Conservation (phyloP, 2,329 filamentous ascomycete genomes). For the Sclerotinia nivalis region DNA sequence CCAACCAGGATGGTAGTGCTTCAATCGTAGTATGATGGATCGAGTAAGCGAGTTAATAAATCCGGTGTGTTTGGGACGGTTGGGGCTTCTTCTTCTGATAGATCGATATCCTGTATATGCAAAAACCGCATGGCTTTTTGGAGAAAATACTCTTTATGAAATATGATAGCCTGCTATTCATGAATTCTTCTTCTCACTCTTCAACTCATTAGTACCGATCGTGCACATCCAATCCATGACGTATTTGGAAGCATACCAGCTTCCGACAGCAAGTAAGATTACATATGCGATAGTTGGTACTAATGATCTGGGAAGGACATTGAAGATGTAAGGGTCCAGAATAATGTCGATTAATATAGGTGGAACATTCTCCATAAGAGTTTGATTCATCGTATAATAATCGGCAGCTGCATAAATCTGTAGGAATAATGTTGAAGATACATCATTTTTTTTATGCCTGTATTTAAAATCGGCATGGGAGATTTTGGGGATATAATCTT, state of each 20-base stretch:
- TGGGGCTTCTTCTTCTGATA: slow-evolving; percentile 1
- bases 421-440: slow-evolving; percentile 47
- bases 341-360: slow-evolving; percentile 78
- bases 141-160: background rate
- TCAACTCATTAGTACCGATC: slow-evolving; percentile 21
- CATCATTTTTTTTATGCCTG: slow-evolving; percentile 26
- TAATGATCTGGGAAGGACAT: slow-evolving; percentile 77
- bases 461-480: slow-evolving; percentile 9
- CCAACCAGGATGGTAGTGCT: slow-evolving; percentile 23
- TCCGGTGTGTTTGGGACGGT: slow-evolving; percentile 5
- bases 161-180: slow-evolving; percentile 16
- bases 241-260: slow-evolving; percentile 37
- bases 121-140: background rate
- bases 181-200: slow-evolving; percentile 29
- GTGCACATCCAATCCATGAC: slow-evolving; percentile 33
- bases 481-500: slow-evolving; percentile 27
- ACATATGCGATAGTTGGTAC: slow-evolving; percentile 72
- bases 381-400: slow-evolving; percentile 74
- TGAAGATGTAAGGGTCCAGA: slow-evolving; percentile 81
- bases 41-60: background rate
- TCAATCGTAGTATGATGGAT: slow-evolving; percentile 10
- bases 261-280: slow-evolving; percentile 54
- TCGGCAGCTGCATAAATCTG: slow-evolving; percentile 76
- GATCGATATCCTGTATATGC: slow-evolving; percentile 22
- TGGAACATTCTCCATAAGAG: slow-evolving; percentile 73